Evolutionary conservation across 108 stramenopile species (phyloP), one percentile per base, ranked within the genome.

Genomic region (Nannochloropsis granulata): DNA sequence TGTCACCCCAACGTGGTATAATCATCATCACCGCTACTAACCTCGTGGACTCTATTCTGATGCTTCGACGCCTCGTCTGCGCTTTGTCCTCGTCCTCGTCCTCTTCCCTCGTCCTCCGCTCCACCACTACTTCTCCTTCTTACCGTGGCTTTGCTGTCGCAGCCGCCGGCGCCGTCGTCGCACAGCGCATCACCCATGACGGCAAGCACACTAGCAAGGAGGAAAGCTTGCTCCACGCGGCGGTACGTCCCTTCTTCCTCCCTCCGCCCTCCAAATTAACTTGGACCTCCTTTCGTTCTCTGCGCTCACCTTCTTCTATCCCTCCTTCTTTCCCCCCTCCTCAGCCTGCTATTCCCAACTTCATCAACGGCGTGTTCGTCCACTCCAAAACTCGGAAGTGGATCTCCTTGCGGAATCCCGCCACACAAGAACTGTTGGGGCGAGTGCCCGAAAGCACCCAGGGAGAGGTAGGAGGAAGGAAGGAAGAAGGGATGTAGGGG

Each of bases 391-490:
- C 92, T 8, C 23, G 79, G 44, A 90, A 89, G 56, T 91, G 88
- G 90, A 89, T 91, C 45, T 86, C 89, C 42, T 23, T 92, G n/a
- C 81, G 43, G 26, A 91, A 91, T 81, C 92, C 91, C 10, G 90
- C 88, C 25, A 89, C 83, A 13, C 86, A 89, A 79, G 87, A 23
- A 8, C 43, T 85, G 44, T 42, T 89, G 23, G 85, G 90, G 79
- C 44, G 85, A 79, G 90, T 91, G 24, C 90, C 90, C 19, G 83
- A 82, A 12, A 86, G 88, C 81, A 90, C 88, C 13, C 78, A 42
- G 14, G 86, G 13, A 42, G 89, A 89, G 87, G 88, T 90, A 26
- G n/a, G 56, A 71, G 0, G n/a, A 11, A 71, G 56, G 56, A 71
- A 11, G 56, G 7, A n/a, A 71, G 7, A 71, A n/a, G 10, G 16